A percentile compares a stretch with the other conserved stretches of the same genome.
phyloP scores from a whole-genome alignment of 78 protist species.

The Dictyostelium intermedium region DNA sequence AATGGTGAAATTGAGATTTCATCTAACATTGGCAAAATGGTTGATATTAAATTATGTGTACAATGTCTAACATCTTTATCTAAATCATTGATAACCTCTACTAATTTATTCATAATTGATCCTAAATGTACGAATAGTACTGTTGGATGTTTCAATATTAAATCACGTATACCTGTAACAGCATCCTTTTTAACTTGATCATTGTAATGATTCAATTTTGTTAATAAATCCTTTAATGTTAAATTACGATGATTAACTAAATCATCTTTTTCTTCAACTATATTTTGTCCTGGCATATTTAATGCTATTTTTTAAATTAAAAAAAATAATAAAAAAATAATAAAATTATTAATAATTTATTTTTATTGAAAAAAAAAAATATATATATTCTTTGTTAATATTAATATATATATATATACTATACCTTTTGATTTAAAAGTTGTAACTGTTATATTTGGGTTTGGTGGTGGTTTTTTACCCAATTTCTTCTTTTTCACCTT shows the following conservation, averaged over 20 bases:
- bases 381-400: too few species aligned
- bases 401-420: too few species aligned
- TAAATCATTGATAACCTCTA: constrained; percentile 57
- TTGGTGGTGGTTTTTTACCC: constrained; percentile 71
- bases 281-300: constrained; percentile 59
- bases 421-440: constrained; percentile 74
- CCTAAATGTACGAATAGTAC: constrained; percentile 34
- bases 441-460: constrained; percentile 62
- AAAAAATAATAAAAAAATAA: background rate
- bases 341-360: background rate
- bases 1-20: constrained; percentile 61
- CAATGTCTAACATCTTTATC: constrained; percentile 61
- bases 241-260: constrained; percentile 61
- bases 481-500: constrained; percentile 42
- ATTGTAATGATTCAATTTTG: constrained; percentile 52
- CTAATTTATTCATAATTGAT: constrained; percentile 48
- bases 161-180: constrained; percentile 45
- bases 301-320: too few species aligned
- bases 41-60: background rate
- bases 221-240: constrained; percentile 57
- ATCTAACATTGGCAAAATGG: constrained; percentile 30
- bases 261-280: constrained; percentile 64
- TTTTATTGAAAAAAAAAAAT: too few species aligned
- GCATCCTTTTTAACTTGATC: constrained; percentile 43
- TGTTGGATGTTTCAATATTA: constrained; percentile 17